Percentiles rank a stretch among this genome's conserved stretches.
Conservation (phyloP, 345 rosid genomes). For the Hevea brasiliensis region DNA sequence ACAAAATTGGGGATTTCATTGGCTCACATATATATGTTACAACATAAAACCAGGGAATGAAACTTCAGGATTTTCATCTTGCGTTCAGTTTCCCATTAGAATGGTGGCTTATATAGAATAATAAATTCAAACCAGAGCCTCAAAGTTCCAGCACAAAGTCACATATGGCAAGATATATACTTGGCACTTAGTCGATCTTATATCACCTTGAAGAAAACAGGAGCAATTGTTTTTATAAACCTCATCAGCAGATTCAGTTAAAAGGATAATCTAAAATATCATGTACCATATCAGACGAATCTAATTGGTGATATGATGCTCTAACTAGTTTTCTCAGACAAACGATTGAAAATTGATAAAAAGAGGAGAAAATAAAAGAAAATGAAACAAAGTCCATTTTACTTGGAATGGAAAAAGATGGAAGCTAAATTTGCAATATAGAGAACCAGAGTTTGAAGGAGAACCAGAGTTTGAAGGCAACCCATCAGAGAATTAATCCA, state of each 20-base stretch:
- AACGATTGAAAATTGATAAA: not conserved
- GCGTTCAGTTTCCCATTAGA: not conserved
- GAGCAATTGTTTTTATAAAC: not conserved
- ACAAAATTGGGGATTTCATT: not conserved
- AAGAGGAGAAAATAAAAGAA: not conserved
- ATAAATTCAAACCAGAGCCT: not conserved
- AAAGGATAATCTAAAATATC: not conserved
- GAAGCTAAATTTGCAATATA: not conserved
- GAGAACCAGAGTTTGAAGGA: not conserved
- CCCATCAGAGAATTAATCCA: slow-evolving; percentile 1
- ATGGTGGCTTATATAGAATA: not conserved
- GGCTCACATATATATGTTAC: not conserved
- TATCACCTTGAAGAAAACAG: not conserved
- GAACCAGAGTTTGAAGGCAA: not conserved
- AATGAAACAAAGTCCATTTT: not conserved
- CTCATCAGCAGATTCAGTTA: not conserved
- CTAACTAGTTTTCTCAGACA: not conserved
- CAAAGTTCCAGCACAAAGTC: not conserved
- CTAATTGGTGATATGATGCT: not conserved
- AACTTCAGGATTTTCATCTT: not conserved
- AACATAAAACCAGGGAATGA: not conserved
- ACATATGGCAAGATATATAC: not conserved
- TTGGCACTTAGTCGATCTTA: too few relatives aligned
- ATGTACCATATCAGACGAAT: not conserved
- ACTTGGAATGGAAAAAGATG: too few relatives aligned